Evolutionary conservation across 129 eudicot genomes (phyloP).

Genomic region (Saposhnikovia divaricata): DNA sequence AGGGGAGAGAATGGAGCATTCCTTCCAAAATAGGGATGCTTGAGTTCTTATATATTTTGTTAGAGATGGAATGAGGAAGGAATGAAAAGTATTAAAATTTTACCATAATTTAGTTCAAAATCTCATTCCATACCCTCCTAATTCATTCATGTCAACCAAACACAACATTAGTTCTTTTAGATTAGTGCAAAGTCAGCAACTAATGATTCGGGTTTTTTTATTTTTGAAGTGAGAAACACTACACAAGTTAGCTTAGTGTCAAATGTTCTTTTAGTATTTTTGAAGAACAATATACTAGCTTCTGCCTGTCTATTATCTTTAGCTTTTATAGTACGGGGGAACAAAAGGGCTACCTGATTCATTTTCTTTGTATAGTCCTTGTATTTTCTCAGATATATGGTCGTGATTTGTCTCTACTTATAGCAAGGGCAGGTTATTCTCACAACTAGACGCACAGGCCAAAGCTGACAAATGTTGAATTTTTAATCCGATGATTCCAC

Average conservation of each 20-base stretch:
- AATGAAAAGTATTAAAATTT: too few relatives aligned
- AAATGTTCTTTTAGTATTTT: background rate
- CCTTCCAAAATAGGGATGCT: too few relatives aligned
- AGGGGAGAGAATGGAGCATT: too few relatives aligned
- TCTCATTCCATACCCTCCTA: too few relatives aligned
- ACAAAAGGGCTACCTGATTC: background rate
- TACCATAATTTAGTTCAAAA: too few relatives aligned
- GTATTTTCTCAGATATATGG: background rate
- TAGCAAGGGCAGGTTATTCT: background rate
- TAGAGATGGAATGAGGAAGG: too few relatives aligned
- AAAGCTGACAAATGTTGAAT: background rate
- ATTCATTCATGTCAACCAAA: too few relatives aligned
- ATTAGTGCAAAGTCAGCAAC: background rate
- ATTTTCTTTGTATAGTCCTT: background rate
- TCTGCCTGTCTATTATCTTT: background rate
- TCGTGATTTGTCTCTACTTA: background rate
- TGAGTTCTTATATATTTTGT: too few relatives aligned
- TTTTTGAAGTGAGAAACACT: constrained; percentile 3
- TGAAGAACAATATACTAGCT: background rate
- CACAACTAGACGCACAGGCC: background rate
- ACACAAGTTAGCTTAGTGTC: background rate
- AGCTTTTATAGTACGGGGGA: background rate
- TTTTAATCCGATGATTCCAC: background rate
- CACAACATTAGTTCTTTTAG: constrained; percentile 6
- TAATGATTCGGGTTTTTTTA: background rate